Percentiles rank a stretch among this genome's conserved stretches.
Conservation (phyloP, 192 early-diverging fungal genomes). For the Mortierella alpina region DNA sequence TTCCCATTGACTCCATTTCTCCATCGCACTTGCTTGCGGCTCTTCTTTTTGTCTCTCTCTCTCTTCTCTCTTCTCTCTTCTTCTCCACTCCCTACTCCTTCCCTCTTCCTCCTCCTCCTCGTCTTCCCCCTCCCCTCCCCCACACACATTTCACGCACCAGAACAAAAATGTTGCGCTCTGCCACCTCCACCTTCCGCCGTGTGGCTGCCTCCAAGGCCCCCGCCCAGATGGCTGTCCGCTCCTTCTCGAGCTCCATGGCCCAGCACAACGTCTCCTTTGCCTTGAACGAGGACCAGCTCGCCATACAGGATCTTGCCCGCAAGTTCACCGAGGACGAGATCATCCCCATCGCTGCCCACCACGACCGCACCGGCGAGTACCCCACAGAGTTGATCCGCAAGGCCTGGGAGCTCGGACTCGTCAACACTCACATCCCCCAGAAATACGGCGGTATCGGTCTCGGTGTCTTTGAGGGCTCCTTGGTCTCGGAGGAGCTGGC, state of each 20-base stretch:
- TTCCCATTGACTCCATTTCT: too few relatives aligned
- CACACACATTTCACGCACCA: not conserved
- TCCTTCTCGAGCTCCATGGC: constrained; percentile 45
- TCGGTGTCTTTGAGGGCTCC: constrained; percentile 89
- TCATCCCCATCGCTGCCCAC: constrained; percentile 91
- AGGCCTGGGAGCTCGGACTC: constrained; percentile 94
- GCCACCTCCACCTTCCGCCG: constrained; percentile 40
- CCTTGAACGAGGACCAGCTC: constrained; percentile 84
- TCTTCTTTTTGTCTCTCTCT: not conserved
- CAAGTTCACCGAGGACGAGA: constrained; percentile 89
- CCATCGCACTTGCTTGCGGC: too few relatives aligned
- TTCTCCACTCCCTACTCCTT: not conserved
- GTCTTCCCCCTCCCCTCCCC: not conserved
- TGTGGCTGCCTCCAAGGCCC: constrained; percentile 23
- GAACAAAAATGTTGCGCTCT: constrained; percentile 40
- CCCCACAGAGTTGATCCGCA: constrained; percentile 83
- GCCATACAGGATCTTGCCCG: constrained; percentile 90
- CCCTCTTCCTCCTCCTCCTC: constrained; percentile 9
- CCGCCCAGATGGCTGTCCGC: constrained; percentile 42
- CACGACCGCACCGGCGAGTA: constrained; percentile 96
- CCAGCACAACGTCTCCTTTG: constrained; percentile 63
- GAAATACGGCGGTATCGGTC: constrained; percentile 87
- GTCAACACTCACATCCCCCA: constrained; percentile 91
- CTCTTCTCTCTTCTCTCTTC: not conserved
- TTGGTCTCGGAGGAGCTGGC: constrained; percentile 93